Evolutionary conservation across 2,329 filamentous ascomycete genomes (phyloP), one percentile per base, ranked within the genome.

Genomic region (Ceratocystis albifundus): DNA sequence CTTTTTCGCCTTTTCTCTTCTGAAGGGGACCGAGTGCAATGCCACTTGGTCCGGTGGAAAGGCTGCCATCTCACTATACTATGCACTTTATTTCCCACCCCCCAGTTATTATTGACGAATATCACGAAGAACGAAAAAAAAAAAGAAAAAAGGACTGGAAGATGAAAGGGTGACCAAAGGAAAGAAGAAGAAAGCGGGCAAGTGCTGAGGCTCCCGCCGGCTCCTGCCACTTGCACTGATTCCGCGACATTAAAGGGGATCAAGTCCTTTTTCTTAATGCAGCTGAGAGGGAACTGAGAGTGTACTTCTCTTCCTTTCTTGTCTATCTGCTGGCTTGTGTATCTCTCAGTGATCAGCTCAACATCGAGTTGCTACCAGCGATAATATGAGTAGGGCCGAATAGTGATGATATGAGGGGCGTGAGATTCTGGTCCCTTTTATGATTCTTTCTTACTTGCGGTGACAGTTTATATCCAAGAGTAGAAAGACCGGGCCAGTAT

Each of bases 221-320:
- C 53, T 28, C 30, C 53, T 57, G 53, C 53, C 53, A 57, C 53
- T 28, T 57, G 53, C 53, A 15, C 53, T 15, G 22, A 57, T 57
- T 57, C 53, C 53, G 53, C 53, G 53, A 57, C 53, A 57, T 57
- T 57, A 57, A 57, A 57, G 53, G 53, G 53, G 53, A 57, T 28
- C 4, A 30, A 28, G 25, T 30, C 22, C 22, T 6, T 20, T 30
- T 28, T 55, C 15, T 30, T 57, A 57, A 57, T 57, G 53, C 53
- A 57, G 53, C 53, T 57, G 53, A 57, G 53, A 57, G 25, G 6
- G 53, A 5, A 10, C 10, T 57, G 53, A 57, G 53, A 57, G 25
- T 4, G 53, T 30, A 10, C 30, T 57, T 57, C 30, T 55, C 22
- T 55, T 55, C 22, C 20, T 25, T 55, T 50, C 17, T n/a, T 50